Evolutionary conservation across 2,329 filamentous ascomycete genomes (phyloP).

Genomic region (Chaetomium sp.): DNA sequence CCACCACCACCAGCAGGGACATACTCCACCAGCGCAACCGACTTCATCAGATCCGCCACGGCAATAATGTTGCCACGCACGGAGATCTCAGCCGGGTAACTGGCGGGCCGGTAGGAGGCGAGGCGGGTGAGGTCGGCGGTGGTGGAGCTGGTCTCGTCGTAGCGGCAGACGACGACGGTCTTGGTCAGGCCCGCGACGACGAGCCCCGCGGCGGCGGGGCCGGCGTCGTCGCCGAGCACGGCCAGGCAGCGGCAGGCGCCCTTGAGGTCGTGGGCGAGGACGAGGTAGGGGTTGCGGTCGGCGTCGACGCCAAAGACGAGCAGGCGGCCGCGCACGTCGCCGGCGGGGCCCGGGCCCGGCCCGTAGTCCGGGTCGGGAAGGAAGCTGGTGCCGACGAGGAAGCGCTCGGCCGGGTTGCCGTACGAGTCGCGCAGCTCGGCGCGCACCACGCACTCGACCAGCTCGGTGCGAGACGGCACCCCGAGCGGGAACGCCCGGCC

Average conservation of each 20-base stretch:
- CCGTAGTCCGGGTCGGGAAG: constrained; percentile 59
- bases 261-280: constrained; percentile 70
- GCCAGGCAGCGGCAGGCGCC: constrained; percentile 80
- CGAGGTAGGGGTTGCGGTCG: constrained; percentile 70
- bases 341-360: constrained; percentile 44
- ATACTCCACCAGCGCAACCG: constrained; percentile 76
- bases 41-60: constrained; percentile 93
- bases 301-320: constrained; percentile 81
- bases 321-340: constrained; percentile 67
- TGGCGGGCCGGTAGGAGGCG: constrained; percentile 78
- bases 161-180: constrained; percentile 67
- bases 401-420: constrained; percentile 68
- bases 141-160: constrained; percentile 57
- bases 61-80: constrained; percentile 76
- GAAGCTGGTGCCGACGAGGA: constrained; percentile 88
- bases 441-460: constrained; percentile 83
- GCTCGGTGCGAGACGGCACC: constrained; percentile 56
- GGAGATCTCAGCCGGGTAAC: constrained; percentile 79
- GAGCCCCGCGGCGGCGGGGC: constrained; percentile 36
- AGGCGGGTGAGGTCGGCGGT: constrained; percentile 66
- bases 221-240: constrained; percentile 62
- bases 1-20: constrained; percentile 58
- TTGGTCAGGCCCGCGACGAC: constrained; percentile 90
- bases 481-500: constrained; percentile 67
- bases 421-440: constrained; percentile 66